Percentiles rank a stretch among this genome's conserved stretches.
Conservation (phyloP, 306 rosid genomes). For the Luffa acutangula region DNA sequence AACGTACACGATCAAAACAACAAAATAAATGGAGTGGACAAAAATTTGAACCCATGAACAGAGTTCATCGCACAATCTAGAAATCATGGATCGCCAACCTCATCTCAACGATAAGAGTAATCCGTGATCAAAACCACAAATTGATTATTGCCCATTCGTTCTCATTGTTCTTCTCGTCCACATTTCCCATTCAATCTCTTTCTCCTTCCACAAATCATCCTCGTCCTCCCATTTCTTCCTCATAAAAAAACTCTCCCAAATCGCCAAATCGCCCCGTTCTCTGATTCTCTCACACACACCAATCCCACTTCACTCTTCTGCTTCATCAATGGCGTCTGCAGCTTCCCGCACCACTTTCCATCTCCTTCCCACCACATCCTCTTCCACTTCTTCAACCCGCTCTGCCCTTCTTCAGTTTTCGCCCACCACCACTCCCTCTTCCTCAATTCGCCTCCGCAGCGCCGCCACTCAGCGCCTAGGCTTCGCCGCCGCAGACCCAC, state of each 20-base stretch:
- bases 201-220: conserved; percentile 14
- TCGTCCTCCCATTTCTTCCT: conserved; percentile 7
- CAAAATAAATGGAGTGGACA: not conserved
- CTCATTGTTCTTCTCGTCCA: conserved; percentile 39
- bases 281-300: not conserved
- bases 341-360: conserved; percentile 54
- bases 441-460: conserved; percentile 42
- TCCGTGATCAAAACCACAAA: conserved; percentile 21
- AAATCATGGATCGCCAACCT: conserved; percentile 54
- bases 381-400: conserved; percentile 32
- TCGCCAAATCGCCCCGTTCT: not conserved
- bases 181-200: conserved; percentile 25
- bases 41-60: not conserved
- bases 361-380: conserved; percentile 43
- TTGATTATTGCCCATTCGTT: conserved; percentile 39
- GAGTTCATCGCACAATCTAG: conserved; percentile 3
- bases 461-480: conserved; percentile 51
- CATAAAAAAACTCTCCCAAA: not conserved
- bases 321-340: conserved; percentile 64
- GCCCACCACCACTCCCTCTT: conserved; percentile 27
- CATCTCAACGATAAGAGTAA: conserved; percentile 77
- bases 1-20: no score
- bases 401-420: conserved; percentile 35
- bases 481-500: conserved; percentile 68
- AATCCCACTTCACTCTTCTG: not conserved